These are phyloP conservation scores for Fraxinus excelsior DNA, from an alignment of 257 asterid species.

Conservation along the genomic window DNA sequence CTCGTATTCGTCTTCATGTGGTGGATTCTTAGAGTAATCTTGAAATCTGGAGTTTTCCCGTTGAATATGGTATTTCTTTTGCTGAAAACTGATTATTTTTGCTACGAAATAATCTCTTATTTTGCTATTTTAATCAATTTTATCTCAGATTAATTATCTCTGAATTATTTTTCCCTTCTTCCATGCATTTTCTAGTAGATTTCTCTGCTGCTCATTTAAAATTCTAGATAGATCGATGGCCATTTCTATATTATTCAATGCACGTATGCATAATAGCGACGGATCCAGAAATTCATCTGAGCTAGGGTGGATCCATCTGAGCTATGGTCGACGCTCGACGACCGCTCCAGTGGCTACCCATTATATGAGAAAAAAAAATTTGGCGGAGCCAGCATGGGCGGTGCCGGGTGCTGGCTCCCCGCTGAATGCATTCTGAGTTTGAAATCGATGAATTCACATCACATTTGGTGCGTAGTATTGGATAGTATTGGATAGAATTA, in stretches of 20 bases:
- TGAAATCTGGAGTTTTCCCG: slow-evolving; percentile 23
- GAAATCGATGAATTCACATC: background rate
- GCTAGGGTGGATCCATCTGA: too few species aligned
- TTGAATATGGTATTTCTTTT: slow-evolving; percentile 31
- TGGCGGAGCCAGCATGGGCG: too few species aligned
- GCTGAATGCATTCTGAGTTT: too few species aligned
- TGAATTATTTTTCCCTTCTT: background rate
- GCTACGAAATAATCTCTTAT: background rate
- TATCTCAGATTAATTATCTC: background rate
- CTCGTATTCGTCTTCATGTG: slow-evolving; percentile 21
- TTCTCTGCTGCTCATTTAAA: background rate
- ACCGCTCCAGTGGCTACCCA: too few species aligned
- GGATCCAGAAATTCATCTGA: too few species aligned
- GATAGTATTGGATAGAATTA: too few species aligned
- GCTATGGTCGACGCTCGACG: too few species aligned
- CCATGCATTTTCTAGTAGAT: background rate
- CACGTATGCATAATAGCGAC: too few species aligned
- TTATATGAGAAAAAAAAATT: too few species aligned
- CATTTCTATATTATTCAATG: too few species aligned
- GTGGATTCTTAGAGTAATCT: slow-evolving; percentile 28
- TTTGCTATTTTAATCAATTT: background rate
- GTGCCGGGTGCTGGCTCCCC: too few species aligned
- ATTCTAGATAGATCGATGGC: background rate
- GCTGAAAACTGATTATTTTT: background rate
- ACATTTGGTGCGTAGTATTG: too few species aligned